Conservation (phyloP, 805 yeast genomes). For the Vanderwaltozyma verrucispora region DNA sequence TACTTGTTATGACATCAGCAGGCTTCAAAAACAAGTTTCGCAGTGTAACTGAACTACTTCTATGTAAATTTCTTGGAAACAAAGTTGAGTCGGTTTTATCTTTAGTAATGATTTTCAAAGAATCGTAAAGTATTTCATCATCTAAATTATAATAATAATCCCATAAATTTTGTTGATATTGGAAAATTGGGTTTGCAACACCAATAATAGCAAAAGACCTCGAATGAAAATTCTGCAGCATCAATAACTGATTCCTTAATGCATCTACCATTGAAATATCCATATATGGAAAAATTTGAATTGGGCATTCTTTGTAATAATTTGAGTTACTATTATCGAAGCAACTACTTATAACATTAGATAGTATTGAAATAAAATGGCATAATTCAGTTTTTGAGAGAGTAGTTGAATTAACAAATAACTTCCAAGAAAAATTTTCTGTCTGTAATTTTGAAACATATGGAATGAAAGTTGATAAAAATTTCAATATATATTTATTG, state of each 20-base stretch:
- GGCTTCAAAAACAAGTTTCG: slow-evolving; percentile 9
- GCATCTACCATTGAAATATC: slow-evolving; percentile 50
- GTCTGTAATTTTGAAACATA: slow-evolving; percentile 30
- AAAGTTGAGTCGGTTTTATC: background rate
- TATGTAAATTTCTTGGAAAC: background rate
- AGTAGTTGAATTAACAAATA: slow-evolving; percentile 31
- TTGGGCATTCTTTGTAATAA: slow-evolving; percentile 34
- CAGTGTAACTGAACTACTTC: slow-evolving; percentile 6
- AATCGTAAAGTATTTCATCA: slow-evolving; percentile 30
- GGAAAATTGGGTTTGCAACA: slow-evolving; percentile 56
- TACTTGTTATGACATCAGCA: background rate
- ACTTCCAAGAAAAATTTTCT: slow-evolving; percentile 29
- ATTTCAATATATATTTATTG: slow-evolving; percentile 17
- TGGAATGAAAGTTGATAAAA: slow-evolving; percentile 26
- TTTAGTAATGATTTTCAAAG: slow-evolving; percentile 5
- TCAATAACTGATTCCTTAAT: slow-evolving; percentile 26
- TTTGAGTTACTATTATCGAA: slow-evolving; percentile 26
- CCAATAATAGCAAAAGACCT: slow-evolving; percentile 42
- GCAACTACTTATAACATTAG: slow-evolving; percentile 25
- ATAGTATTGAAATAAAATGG: slow-evolving; percentile 34
- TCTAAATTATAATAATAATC: slow-evolving; percentile 56
- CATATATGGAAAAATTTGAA: slow-evolving; percentile 43
- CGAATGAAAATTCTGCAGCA: no score
- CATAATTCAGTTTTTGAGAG: slow-evolving; percentile 33
- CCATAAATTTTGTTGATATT: slow-evolving; percentile 44